phyloP scores from a whole-genome alignment of 1,284 basidiomycete genomes.

The Puccinia triticina region DNA sequence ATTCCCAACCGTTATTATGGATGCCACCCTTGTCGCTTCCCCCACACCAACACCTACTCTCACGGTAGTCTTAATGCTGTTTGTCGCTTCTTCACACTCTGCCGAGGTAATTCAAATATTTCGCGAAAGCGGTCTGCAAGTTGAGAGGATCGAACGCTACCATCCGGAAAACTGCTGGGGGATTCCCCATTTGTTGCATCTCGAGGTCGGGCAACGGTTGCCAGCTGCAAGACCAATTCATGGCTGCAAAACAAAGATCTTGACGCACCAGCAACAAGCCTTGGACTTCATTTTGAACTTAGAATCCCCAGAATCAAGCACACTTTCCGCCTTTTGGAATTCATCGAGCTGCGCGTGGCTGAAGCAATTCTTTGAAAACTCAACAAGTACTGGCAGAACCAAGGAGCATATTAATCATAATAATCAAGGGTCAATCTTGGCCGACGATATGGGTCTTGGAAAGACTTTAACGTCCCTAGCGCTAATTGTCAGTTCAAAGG shows the following conservation, averaged over 20 bases:
- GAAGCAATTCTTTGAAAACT: neutral
- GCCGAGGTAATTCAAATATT: neutral
- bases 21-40: neutral
- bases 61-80: neutral
- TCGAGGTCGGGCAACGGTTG: neutral
- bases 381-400: neutral
- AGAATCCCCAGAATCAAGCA: conserved; percentile 4
- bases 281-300: neutral
- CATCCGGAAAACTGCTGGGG: neutral
- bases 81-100: neutral
- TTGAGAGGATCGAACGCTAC: neutral
- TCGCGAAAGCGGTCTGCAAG: neutral
- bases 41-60: neutral
- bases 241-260: neutral
- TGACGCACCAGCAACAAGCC: conserved; percentile 15
- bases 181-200: conserved; percentile 18
- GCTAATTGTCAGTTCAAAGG: neutral
- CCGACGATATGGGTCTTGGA: conserved; percentile 12
- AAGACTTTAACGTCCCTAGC: conserved; percentile 18
- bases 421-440: neutral
- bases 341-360: neutral
- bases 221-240: neutral
- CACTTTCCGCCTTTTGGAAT: neutral
- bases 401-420: neutral
- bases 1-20: conserved; percentile 1